Evolutionary conservation across 176 grass and related monocot genomes (phyloP).

Genomic region (Eragrostis curvula): DNA sequence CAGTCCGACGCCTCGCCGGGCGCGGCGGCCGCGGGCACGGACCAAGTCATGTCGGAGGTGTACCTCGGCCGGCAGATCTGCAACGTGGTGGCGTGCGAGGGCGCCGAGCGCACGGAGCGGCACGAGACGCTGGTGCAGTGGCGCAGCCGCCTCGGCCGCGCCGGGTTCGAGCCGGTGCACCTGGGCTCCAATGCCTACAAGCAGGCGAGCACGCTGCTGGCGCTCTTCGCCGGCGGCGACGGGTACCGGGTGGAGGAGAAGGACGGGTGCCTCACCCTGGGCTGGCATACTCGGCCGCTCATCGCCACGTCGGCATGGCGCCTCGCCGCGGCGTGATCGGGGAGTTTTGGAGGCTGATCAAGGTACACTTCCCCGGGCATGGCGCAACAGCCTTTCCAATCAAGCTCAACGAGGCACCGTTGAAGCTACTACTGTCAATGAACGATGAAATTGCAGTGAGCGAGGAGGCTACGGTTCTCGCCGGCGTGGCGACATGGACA

Average conservation of each 20-base stretch:
- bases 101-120: constrained; percentile 81
- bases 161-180: constrained; percentile 83
- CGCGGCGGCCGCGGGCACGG: constrained; percentile 15
- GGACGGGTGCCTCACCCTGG: constrained; percentile 88
- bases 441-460: constrained; percentile 41
- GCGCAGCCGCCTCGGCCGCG: constrained; percentile 62
- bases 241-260: constrained; percentile 94
- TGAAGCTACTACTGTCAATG: constrained; percentile 43
- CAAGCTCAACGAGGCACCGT: constrained; percentile 30
- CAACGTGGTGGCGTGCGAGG: constrained; percentile 94
- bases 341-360: constrained; percentile 37
- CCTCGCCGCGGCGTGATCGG: constrained; percentile 43
- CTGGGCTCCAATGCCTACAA: constrained; percentile 95
- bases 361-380: constrained; percentile 6
- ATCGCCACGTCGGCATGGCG: constrained; percentile 97
- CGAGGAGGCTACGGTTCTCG: constrained; percentile 36
- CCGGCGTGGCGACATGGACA: constrained; percentile 44
- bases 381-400: neutral
- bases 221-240: constrained; percentile 85
- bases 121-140: constrained; percentile 87
- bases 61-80: constrained; percentile 95
- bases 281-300: constrained; percentile 86
- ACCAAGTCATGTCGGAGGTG: constrained; percentile 88
- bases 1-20: constrained; percentile 40
- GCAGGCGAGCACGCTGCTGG: constrained; percentile 94